Conservation (phyloP, 495 filamentous ascomycete genomes). For the Aeminium ludgeri region DNA sequence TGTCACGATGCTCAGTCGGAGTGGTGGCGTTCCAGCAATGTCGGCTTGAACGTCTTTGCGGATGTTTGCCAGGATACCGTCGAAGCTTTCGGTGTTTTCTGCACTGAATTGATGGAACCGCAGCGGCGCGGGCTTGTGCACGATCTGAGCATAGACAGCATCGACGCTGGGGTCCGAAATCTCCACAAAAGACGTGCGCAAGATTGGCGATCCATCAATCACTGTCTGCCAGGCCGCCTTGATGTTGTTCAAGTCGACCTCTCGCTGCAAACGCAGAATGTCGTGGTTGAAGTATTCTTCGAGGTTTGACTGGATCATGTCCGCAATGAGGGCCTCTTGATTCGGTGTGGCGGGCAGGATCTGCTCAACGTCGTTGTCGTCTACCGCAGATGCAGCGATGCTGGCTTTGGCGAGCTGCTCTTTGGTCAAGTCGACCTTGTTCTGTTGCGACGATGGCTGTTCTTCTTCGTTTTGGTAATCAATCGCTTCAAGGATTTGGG, state of each 20-base stretch:
- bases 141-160: conserved; percentile 46
- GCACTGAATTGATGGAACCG: neutral
- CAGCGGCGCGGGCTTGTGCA: conserved; percentile 25
- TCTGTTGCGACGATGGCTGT: too few species aligned
- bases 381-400: neutral
- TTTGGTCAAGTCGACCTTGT: too few species aligned
- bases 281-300: conserved; percentile 68
- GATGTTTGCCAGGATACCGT: conserved; percentile 13
- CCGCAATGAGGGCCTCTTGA: conserved; percentile 67
- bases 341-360: conserved; percentile 52
- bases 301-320: conserved; percentile 51
- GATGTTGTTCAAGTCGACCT: conserved; percentile 35
- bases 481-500: conserved; percentile 7
- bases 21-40: conserved; percentile 2
- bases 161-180: conserved; percentile 39
- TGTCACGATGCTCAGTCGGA: conserved; percentile 21
- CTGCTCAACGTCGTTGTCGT: conserved; percentile 29
- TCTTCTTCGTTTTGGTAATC: too few species aligned
- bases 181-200: conserved; percentile 54
- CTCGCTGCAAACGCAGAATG: conserved; percentile 35
- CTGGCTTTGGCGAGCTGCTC: neutral
- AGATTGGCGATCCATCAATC: conserved; percentile 43
- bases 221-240: conserved; percentile 43
- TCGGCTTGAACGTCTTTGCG: neutral
- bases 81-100: conserved; percentile 5